Evolutionary conservation across 352 stramenopile genomes (phyloP).

Genomic region (Chrysophaeum taylorii): DNA sequence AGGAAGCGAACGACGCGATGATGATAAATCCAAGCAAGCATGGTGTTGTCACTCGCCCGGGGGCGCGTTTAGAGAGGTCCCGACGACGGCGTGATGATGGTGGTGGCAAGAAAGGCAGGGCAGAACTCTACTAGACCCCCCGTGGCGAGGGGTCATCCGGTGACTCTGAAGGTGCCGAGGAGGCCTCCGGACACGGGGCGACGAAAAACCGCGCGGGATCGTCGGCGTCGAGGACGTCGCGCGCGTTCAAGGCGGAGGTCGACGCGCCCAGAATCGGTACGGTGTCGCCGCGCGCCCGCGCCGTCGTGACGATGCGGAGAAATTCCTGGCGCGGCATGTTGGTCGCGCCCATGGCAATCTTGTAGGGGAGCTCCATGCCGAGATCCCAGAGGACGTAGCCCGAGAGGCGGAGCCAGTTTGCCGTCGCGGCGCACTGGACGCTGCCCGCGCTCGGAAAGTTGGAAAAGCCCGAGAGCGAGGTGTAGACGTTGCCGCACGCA

Average conservation of each 20-base stretch:
- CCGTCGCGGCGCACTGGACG: slow-evolving; percentile 23
- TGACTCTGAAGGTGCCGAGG: no score
- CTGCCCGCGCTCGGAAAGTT: slow-evolving; percentile 12
- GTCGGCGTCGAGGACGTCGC: neutral
- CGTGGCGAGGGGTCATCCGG: no score
- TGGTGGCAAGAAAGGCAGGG: no score
- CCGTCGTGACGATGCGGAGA: slow-evolving; percentile 6
- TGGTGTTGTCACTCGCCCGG: no score
- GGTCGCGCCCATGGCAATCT: slow-evolving; percentile 18
- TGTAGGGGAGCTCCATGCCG: slow-evolving; percentile 27
- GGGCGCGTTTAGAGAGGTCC: no score
- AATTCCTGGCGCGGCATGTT: slow-evolving; percentile 18
- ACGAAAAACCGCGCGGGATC: no score
- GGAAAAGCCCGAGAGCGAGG: slow-evolving; percentile 24
- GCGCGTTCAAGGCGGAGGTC: neutral
- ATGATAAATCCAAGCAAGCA: no score
- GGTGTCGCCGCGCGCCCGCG: neutral
- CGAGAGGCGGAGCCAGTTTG: neutral
- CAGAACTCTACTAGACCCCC: no score
- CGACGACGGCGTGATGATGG: no score
- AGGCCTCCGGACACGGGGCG: no score
- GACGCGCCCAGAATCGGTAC: neutral
- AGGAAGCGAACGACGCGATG: no score
- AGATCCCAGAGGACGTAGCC: slow-evolving; percentile 25
- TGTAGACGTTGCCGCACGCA: slow-evolving; percentile 20